phyloP scores from a whole-genome alignment of 2,329 filamentous ascomycete genomes.

The Westerdykella ornata region DNA sequence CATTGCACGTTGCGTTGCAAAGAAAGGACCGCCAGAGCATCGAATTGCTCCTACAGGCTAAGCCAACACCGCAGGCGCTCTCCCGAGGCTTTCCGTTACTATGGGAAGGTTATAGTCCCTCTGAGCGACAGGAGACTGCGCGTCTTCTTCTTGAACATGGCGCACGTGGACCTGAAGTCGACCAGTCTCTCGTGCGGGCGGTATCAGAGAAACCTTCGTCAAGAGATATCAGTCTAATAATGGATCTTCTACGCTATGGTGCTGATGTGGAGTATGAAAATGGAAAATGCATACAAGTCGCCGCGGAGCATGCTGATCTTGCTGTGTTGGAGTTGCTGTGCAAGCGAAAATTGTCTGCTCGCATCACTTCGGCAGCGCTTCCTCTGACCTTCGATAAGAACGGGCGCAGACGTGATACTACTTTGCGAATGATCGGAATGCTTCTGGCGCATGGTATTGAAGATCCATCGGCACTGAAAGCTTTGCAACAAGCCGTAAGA shows the following conservation, averaged over 20 bases:
- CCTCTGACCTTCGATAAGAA: constrained; percentile 23
- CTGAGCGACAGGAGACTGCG: constrained; percentile 19
- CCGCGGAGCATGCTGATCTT: constrained; percentile 25
- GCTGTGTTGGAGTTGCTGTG: constrained; percentile 23
- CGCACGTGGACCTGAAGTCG: constrained; percentile 23
- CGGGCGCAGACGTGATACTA: constrained; percentile 17
- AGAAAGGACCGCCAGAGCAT: constrained; percentile 21
- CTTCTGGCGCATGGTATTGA: constrained; percentile 22
- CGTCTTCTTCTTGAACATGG: constrained; percentile 22
- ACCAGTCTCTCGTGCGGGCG: constrained; percentile 25
- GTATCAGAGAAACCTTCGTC: constrained; percentile 20
- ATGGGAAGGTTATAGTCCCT: constrained; percentile 11
- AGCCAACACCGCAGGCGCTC: constrained; percentile 18
- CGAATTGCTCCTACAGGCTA: constrained; percentile 15
- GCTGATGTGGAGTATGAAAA: constrained; percentile 22
- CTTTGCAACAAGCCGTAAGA: constrained; percentile 22
- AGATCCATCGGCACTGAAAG: constrained; percentile 15
- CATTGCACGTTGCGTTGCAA: constrained; percentile 19
- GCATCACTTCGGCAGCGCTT: constrained; percentile 21
- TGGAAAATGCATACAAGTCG: constrained; percentile 21
- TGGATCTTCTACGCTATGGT: constrained; percentile 19
- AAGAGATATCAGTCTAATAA: constrained; percentile 22
- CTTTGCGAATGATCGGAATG: constrained; percentile 23
- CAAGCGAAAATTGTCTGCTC: constrained; percentile 13
- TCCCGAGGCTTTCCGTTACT: constrained; percentile 20